These are phyloP conservation scores for Boletus fagicola DNA, from an alignment of 768 basidiomycete genomes.

Conservation along the genomic window DNA sequence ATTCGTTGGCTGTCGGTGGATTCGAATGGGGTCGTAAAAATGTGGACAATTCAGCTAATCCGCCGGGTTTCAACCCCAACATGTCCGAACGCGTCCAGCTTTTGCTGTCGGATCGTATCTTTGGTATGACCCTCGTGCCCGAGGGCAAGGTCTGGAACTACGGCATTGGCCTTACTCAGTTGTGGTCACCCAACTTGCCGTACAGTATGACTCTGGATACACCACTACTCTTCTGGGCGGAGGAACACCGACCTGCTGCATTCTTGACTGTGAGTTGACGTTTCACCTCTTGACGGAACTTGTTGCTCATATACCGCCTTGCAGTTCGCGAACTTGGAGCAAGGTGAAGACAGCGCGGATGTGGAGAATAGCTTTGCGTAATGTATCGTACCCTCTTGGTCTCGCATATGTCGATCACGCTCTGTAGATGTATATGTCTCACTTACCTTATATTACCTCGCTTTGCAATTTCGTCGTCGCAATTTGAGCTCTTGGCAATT, in stretches of 20 bases:
- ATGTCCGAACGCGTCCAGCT: constrained; percentile 97
- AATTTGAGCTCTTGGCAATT: not conserved
- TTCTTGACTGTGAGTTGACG: constrained; percentile 76
- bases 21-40: constrained; percentile 99
- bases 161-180: constrained; percentile 87
- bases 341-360: constrained; percentile 90
- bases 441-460: constrained; percentile 3
- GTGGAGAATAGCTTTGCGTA: constrained; percentile 93
- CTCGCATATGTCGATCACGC: not conserved
- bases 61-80: constrained; percentile 93
- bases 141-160: constrained; percentile 98
- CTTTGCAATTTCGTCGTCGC: not conserved
- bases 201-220: constrained; percentile 88
- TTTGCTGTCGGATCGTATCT: constrained; percentile 89
- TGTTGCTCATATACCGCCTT: not conserved
- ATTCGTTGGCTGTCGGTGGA: constrained; percentile 84
- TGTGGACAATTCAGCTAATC: constrained; percentile 78
- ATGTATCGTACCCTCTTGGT: constrained; percentile 25
- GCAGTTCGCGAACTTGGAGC: constrained; percentile 87
- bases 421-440: constrained; percentile 19
- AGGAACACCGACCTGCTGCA: constrained; percentile 90
- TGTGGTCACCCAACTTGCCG: constrained; percentile 80
- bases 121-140: constrained; percentile 93
- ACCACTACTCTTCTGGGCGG: constrained; percentile 94
- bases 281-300: not conserved